Evolutionary conservation across 441 rosid species (phyloP).

Genomic region (Arabidopsis lyrata): DNA sequence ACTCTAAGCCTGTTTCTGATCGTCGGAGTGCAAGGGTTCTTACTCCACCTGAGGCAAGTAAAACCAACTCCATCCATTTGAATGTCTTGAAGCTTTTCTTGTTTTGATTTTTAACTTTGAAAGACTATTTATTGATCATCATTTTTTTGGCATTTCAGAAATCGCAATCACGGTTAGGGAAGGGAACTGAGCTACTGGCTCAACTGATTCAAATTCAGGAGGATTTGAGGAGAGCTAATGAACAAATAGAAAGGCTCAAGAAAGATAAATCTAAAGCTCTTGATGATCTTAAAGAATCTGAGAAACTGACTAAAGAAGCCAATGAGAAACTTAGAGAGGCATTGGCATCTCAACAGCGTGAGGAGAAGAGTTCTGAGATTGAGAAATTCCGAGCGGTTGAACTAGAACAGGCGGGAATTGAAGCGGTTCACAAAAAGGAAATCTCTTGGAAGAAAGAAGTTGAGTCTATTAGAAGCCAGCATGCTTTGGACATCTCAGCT

Average conservation of each 20-base stretch:
- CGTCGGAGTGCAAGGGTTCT: constrained; percentile 68
- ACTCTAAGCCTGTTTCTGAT: constrained; percentile 68
- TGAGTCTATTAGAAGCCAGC: constrained; percentile 77
- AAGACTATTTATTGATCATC: neutral
- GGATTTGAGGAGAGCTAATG: constrained; percentile 82
- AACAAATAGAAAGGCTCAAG: constrained; percentile 66
- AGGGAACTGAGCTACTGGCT: constrained; percentile 66
- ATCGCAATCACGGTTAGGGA: constrained; percentile 54
- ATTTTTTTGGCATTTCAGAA: constrained; percentile 51
- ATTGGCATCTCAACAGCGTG: constrained; percentile 79
- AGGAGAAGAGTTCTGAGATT: constrained; percentile 81
- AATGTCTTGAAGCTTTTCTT: constrained; percentile 7
- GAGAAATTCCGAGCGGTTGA: constrained; percentile 88
- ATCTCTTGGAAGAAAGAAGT: constrained; percentile 81
- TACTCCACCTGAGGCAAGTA: constrained; percentile 73
- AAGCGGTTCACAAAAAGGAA: constrained; percentile 79
- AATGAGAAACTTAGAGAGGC: constrained; percentile 86
- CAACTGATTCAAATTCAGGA: constrained; percentile 71
- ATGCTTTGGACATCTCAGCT: constrained; percentile 79
- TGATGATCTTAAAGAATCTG: constrained; percentile 75
- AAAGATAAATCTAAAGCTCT: constrained; percentile 75
- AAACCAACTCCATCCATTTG: constrained; percentile 2
- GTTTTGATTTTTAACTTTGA: neutral
- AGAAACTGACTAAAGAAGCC: constrained; percentile 69
- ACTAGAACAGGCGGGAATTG: constrained; percentile 86